phyloP scores from a whole-genome alignment of 2,329 filamentous ascomycete genomes.

The Pyrenochaeta sp. region DNA sequence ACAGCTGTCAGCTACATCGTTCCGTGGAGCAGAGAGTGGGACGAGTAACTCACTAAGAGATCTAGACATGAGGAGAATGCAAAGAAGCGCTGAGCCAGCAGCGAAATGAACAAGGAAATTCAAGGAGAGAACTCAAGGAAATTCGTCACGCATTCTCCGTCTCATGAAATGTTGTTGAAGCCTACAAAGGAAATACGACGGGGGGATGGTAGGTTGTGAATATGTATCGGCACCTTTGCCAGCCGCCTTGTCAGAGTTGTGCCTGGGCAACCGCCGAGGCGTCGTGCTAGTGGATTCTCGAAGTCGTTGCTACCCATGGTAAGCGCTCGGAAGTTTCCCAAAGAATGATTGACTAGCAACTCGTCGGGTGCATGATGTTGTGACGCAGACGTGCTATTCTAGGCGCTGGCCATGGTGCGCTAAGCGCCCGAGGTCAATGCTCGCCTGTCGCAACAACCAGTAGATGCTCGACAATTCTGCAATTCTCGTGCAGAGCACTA shows the following conservation, averaged over 20 bases:
- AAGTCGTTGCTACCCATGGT: slow-evolving; percentile 38
- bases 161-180: slow-evolving; percentile 44
- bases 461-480: slow-evolving; percentile 29
- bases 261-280: slow-evolving; percentile 49
- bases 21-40: slow-evolving; percentile 11
- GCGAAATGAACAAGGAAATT: slow-evolving; percentile 43
- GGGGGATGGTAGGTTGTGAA: slow-evolving; percentile 42
- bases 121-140: slow-evolving; percentile 47
- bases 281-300: slow-evolving; percentile 34
- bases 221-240: slow-evolving; percentile 44
- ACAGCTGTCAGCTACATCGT: slow-evolving; percentile 41
- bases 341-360: slow-evolving; percentile 33
- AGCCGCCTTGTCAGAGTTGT: slow-evolving; percentile 41
- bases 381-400: slow-evolving; percentile 41
- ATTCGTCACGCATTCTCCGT: slow-evolving; percentile 46
- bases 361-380: slow-evolving; percentile 33
- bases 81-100: slow-evolving; percentile 48
- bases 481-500: slow-evolving; percentile 29
- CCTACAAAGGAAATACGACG: slow-evolving; percentile 30
- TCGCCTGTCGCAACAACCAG: slow-evolving; percentile 31
- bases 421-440: slow-evolving; percentile 40
- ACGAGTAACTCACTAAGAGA: slow-evolving; percentile 41
- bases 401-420: slow-evolving; percentile 38
- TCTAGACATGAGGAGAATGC: slow-evolving; percentile 43
- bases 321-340: slow-evolving; percentile 42